Percentiles rank a stretch among this genome's conserved stretches.
Evolutionary conservation across 2,329 filamentous ascomycete genomes (phyloP).

Genomic region (Pseudocercospora eumusae): DNA sequence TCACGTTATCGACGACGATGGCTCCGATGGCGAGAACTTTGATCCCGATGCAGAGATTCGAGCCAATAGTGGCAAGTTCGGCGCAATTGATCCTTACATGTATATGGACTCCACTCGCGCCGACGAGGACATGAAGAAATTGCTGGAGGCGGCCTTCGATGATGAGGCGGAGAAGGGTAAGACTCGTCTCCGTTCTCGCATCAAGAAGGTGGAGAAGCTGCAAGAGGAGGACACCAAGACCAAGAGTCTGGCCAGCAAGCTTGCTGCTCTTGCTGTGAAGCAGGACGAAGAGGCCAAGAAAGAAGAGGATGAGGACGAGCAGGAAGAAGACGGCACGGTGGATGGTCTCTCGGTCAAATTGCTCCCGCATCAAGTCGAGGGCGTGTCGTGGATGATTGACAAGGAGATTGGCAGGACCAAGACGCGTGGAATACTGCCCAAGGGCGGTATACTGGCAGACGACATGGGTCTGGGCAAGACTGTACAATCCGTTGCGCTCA

Average conservation of each 20-base stretch:
- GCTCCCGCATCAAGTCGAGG: conserved; percentile 90
- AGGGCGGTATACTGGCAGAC: conserved; percentile 92
- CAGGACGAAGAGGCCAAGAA: conserved; percentile 51
- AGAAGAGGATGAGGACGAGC: conserved; percentile 43
- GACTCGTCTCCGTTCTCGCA: conserved; percentile 47
- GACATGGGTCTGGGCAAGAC: conserved; percentile 98
- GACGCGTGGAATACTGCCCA: conserved; percentile 74
- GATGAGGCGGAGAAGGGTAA: conserved; percentile 63
- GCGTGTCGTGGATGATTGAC: conserved; percentile 91
- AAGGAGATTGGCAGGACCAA: conserved; percentile 87
- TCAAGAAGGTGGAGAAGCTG: conserved; percentile 44
- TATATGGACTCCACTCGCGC: conserved; percentile 73
- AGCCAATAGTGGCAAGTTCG: conserved; percentile 52
- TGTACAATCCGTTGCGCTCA: conserved; percentile 84
- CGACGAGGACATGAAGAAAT: conserved; percentile 73
- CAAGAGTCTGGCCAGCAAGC: conserved; percentile 47
- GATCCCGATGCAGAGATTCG: conserved; percentile 51
- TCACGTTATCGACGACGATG: conserved; percentile 31
- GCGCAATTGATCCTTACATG: conserved; percentile 56
- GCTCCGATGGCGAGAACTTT: conserved; percentile 46
- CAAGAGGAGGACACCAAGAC: conserved; percentile 39
- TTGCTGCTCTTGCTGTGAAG: conserved; percentile 51
- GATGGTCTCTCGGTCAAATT: conserved; percentile 85
- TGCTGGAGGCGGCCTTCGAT: conserved; percentile 80
- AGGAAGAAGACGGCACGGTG: conserved; percentile 62